Conservation (phyloP, 306 rosid genomes). For the Trifolium subterraneum region DNA sequence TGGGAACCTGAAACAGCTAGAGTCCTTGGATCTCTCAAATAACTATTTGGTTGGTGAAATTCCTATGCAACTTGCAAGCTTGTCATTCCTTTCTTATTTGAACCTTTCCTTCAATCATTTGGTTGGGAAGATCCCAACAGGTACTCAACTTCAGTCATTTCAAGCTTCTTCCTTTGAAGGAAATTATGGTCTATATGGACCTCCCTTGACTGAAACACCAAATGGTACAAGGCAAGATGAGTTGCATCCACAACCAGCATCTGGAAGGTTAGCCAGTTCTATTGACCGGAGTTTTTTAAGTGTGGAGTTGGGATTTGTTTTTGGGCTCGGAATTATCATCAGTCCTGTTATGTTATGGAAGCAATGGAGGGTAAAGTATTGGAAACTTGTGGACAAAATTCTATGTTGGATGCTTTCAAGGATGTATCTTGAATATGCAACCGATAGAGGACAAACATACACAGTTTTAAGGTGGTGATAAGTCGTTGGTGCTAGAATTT, state of each 20-base stretch:
- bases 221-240: background rate
- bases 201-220: background rate
- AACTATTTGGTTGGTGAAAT: constrained; percentile 29
- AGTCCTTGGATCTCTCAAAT: too few relatives aligned
- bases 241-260: too few relatives aligned
- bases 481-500: background rate
- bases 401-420: constrained; percentile 25
- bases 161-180: background rate
- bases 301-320: constrained; percentile 24
- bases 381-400: background rate
- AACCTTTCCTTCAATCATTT: constrained; percentile 35
- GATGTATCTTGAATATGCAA: background rate
- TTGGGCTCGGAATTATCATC: constrained; percentile 17
- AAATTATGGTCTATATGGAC: background rate
- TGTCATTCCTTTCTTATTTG: constrained; percentile 34
- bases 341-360: background rate
- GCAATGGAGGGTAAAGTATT: background rate
- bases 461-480: background rate
- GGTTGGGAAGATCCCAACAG: constrained; percentile 42
- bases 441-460: background rate
- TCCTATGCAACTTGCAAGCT: constrained; percentile 34
- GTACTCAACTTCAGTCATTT: constrained; percentile 54
- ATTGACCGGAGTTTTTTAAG: constrained; percentile 5
- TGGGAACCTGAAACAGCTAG: background rate
- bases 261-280: background rate